A percentile compares a stretch with the other conserved stretches of the same genome.
Evolutionary conservation across 2,329 filamentous ascomycete genomes (phyloP).

Genomic region (Dactylellina cionopaga): DNA sequence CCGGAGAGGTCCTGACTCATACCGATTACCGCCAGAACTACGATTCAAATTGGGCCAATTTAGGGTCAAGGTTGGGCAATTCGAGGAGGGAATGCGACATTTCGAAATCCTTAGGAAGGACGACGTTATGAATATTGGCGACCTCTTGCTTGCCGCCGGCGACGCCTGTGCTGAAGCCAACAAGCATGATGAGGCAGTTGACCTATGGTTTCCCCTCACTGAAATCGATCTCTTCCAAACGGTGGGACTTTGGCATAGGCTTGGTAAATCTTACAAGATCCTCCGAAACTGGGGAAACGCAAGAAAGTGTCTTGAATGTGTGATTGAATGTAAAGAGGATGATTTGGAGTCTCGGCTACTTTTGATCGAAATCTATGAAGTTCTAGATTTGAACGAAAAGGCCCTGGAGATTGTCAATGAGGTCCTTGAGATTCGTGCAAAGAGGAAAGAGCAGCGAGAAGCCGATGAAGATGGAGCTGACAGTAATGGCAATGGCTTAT

Average conservation of each 20-base stretch:
- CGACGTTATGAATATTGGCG: conserved; percentile 72
- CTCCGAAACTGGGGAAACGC: conserved; percentile 63
- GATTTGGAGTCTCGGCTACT: conserved; percentile 43
- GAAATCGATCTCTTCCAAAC: conserved; percentile 66
- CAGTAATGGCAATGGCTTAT: background rate
- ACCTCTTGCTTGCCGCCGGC: conserved; percentile 79
- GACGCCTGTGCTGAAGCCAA: conserved; percentile 68
- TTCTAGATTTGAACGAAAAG: conserved; percentile 75
- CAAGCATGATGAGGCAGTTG: conserved; percentile 67
- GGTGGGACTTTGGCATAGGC: conserved; percentile 66
- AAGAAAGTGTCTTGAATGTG: conserved; percentile 39
- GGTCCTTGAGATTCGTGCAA: conserved; percentile 72
- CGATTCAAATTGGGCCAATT: conserved; percentile 85
- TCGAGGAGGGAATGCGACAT: conserved; percentile 77
- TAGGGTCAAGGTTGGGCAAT: conserved; percentile 75
- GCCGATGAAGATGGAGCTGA: conserved; percentile 51
- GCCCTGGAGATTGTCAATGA: conserved; percentile 81
- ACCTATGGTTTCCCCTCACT: conserved; percentile 69
- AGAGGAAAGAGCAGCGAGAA: conserved; percentile 58
- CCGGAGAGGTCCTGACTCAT: conserved; percentile 61
- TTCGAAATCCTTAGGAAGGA: conserved; percentile 76
- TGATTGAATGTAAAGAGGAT: conserved; percentile 41
- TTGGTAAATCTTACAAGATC: conserved; percentile 76
- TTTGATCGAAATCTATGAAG: conserved; percentile 75
- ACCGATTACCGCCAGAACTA: conserved; percentile 81